Evolutionary conservation across 345 rosid genomes (phyloP).

Genomic region (Bruguiera sexangula): DNA sequence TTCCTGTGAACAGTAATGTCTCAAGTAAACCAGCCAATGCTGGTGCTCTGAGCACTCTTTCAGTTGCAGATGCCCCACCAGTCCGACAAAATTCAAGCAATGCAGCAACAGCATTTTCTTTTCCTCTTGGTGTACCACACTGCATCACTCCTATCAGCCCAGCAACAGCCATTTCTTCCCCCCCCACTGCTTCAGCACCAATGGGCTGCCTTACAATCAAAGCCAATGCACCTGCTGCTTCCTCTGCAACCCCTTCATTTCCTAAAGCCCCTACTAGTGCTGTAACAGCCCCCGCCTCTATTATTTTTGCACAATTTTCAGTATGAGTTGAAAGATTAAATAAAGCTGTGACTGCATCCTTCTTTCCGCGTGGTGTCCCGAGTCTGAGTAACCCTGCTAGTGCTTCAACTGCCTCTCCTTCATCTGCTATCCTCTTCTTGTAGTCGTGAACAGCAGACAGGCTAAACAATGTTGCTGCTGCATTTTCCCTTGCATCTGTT

Average conservation of each 20-base stretch:
- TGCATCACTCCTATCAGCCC: slow-evolving; percentile 87
- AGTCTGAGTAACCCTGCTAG: slow-evolving; percentile 60
- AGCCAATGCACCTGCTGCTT: slow-evolving; percentile 88
- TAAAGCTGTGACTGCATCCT: slow-evolving; percentile 93
- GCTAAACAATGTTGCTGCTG: slow-evolving; percentile 95
- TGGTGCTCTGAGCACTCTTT: slow-evolving; percentile 74
- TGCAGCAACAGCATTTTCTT: slow-evolving; percentile 94
- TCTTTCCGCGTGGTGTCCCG: slow-evolving; percentile 89
- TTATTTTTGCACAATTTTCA: slow-evolving; percentile 70
- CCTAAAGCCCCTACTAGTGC: slow-evolving; percentile 68
- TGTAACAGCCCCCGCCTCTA: slow-evolving; percentile 71
- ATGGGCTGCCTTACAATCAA: slow-evolving; percentile 73
- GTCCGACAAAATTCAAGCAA: slow-evolving; percentile 83
- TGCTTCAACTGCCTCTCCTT: slow-evolving; percentile 69
- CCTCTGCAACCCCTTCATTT: slow-evolving; percentile 85
- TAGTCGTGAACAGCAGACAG: slow-evolving; percentile 90
- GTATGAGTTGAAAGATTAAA: slow-evolving; percentile 86
- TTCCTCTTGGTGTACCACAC: slow-evolving; percentile 87
- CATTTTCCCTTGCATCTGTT: slow-evolving; percentile 88
- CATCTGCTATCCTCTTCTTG: slow-evolving; percentile 78
- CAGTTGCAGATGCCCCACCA: slow-evolving; percentile 73
- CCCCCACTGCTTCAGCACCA: slow-evolving; percentile 77
- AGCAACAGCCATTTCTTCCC: slow-evolving; percentile 64
- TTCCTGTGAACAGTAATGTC: slow-evolving; percentile 76
- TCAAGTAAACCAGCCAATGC: slow-evolving; percentile 80